Base-by-base conservation (phyloP, 2,329 filamentous ascomycete species). In the Colletotrichum costaricense region DNA sequence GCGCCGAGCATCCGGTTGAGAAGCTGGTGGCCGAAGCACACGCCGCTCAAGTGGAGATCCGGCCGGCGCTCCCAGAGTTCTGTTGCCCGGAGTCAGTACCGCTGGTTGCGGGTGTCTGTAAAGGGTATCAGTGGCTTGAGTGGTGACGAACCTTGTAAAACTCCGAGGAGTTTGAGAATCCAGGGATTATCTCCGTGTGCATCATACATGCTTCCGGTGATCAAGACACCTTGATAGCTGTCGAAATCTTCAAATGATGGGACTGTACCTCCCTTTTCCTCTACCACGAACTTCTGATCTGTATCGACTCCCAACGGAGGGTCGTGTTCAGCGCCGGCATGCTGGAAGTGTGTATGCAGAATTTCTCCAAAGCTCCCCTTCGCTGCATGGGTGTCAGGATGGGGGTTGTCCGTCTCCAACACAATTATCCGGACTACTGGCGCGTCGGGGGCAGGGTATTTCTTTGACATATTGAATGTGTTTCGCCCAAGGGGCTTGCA, bases 1-100 rank as follows among this genome's bases (percentile, higher is more conserved):
- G 86, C 89, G 6, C 91, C 93, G 70, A 95, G 81, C 2, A 94
- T 92, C 35, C 94, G 88, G 1, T 90, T 92, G 38, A 97, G 85
- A 75, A 97, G 91, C 81, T 96, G 94, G 78, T 96, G 94, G 6
- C 94, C 94, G 80, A 95, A 95, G 81, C 94, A 97, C 11, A 95
- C 90, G 2, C 94, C 94, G 22, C 95, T 89, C 42, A 95, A 83
- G 42, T 86, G 85, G 59, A 90, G 87, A 24, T 88, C 84, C 1
- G 88, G 87, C 2, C 87, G 82, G 5, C 82, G 78, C 7, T 79
- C 78, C 88, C 88, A 91, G 4, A 90, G 76, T 38, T 87, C 86
- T 85, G 46, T 30, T 42, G 14, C 16, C 14, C 9, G 4, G 3
- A 11, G 30, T 54, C 33, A 69, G 69, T 52, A 12, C n/a, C 9